Base-by-base conservation (phyloP, 495 filamentous ascomycete genomes). In the Xylaria palmicola region DNA sequence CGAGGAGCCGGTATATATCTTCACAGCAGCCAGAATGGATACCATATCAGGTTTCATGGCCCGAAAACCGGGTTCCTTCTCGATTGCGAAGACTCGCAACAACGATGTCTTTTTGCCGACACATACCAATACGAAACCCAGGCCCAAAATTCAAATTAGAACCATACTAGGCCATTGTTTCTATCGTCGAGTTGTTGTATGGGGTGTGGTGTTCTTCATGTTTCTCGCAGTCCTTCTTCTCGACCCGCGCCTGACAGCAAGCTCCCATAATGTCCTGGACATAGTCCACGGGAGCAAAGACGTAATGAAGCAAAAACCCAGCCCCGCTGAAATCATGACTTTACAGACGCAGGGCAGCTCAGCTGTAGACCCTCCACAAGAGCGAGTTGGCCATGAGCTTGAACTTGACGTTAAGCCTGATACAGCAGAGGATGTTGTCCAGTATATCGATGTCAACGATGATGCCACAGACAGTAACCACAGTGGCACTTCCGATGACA, bases 111-210 rank as follows among this genome's bases (percentile, higher is more conserved):
- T 60, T 37, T 51, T 72, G 29, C 69, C 69, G 13, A 39, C 30
- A 10, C 50, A 61, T 27, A 48, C 58, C 27, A 60, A 65, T 12
- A 62, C 54, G 4, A 69, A 69, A 30, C 55, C 60, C 9, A 60
- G 67, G 22, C 64, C 47, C 44, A 75, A 60, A 60, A 74, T 55
- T 62, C 72, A 61, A 48, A 51, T 72, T 1, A 68, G 64, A 41
- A 59, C 73, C 8, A 51, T 79, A 8, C 34, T 77, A 27, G 67
- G 72, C 10, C 73, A 78, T 43, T 77, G 74, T 48, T 59, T 78
- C 5, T 79, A 78, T 53, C 71, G 77, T 41, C 67, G 77, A 54
- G 70, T 79, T 2, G 62, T 78, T 24, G 64, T 78, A 69, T 79
- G 77, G 78, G 68, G 56, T 29, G 34, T 71, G 26, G 59, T 69